Evolutionary conservation across 495 filamentous ascomycete genomes (phyloP).

Genomic region (Penicillium manginii): DNA sequence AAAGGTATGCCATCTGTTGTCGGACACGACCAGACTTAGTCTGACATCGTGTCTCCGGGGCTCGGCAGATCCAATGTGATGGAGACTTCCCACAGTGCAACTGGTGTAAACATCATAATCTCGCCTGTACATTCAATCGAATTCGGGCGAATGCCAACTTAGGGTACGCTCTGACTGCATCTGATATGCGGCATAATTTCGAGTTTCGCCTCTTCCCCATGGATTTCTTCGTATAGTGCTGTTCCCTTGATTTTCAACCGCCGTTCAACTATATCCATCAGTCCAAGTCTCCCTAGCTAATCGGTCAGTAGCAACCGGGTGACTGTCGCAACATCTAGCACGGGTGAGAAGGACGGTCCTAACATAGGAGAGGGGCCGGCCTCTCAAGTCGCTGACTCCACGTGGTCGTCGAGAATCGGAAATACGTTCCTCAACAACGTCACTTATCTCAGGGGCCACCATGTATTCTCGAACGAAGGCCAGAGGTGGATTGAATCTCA

Average conservation of each 20-base stretch:
- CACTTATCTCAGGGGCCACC: not conserved
- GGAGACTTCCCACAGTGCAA: slow-evolving; percentile 21
- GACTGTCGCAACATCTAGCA: too few species aligned
- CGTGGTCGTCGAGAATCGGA: not conserved
- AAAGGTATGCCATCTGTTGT: slow-evolving; percentile 12
- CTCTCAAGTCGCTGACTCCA: not conserved
- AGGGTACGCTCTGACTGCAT: not conserved
- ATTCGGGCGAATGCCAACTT: not conserved
- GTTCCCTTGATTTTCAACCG: too few species aligned
- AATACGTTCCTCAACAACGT: slow-evolving; percentile 6
- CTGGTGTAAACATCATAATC: slow-evolving; percentile 23
- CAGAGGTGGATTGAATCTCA: slow-evolving; percentile 18
- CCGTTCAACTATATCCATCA: too few species aligned
- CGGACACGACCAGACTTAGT: slow-evolving; percentile 1
- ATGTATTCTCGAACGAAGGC: slow-evolving; percentile 10
- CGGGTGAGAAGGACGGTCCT: too few species aligned
- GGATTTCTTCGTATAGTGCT: too few species aligned
- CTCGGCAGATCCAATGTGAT: slow-evolving; percentile 22
- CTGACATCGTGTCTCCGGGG: not conserved
- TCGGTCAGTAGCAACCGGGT: too few species aligned
- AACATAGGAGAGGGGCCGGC: too few species aligned
- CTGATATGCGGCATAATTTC: not conserved
- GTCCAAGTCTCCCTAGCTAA: too few species aligned
- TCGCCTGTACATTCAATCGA: slow-evolving; percentile 25
- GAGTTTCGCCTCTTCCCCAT: not conserved